Evolutionary conservation across 1,284 basidiomycete genomes (phyloP).

Genomic region (Cutaneotrichosporon curvatum): DNA sequence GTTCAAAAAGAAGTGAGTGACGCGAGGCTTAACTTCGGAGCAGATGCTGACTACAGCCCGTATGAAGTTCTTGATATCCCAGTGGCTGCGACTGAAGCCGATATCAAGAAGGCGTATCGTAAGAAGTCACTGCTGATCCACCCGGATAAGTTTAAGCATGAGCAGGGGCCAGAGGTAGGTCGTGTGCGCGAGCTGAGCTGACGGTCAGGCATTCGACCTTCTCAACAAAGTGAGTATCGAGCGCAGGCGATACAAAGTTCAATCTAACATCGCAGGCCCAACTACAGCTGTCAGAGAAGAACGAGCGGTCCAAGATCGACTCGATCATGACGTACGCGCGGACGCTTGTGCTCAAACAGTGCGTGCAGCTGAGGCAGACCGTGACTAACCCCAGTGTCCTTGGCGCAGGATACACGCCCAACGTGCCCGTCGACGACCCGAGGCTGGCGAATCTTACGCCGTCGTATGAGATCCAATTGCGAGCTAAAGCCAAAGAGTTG

Average conservation of each 20-base stretch:
- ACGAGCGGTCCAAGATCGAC: conserved; percentile 42
- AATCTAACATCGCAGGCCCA: too few species aligned
- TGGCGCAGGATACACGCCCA: conserved; percentile 36
- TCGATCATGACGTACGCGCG: conserved; percentile 43
- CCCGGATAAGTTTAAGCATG: conserved; percentile 55
- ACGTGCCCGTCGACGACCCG: conserved; percentile 46
- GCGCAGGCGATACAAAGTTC: conserved; percentile 6
- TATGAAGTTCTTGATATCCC: conserved; percentile 53
- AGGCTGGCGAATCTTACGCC: conserved; percentile 44
- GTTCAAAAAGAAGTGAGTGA: conserved; percentile 52
- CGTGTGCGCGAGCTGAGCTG: neutral
- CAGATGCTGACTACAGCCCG: conserved; percentile 38
- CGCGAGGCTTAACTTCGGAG: neutral
- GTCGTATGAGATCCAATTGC: conserved; percentile 47
- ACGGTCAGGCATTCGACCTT: conserved; percentile 51
- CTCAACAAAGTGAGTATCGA: conserved; percentile 49
- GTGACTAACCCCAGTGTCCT: conserved; percentile 23
- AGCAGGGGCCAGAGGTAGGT: conserved; percentile 48
- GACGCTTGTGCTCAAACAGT: conserved; percentile 40
- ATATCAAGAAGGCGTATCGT: conserved; percentile 52
- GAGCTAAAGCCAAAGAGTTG: conserved; percentile 50
- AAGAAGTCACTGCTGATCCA: conserved; percentile 54
- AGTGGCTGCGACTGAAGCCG: conserved; percentile 47
- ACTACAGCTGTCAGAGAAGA: conserved; percentile 34
- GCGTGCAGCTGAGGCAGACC: conserved; percentile 11